Percentiles rank a stretch among this genome's conserved stretches.
Evolutionary conservation across 2,329 filamentous ascomycete genomes (phyloP).

Genomic region (Fusarium sp.): DNA sequence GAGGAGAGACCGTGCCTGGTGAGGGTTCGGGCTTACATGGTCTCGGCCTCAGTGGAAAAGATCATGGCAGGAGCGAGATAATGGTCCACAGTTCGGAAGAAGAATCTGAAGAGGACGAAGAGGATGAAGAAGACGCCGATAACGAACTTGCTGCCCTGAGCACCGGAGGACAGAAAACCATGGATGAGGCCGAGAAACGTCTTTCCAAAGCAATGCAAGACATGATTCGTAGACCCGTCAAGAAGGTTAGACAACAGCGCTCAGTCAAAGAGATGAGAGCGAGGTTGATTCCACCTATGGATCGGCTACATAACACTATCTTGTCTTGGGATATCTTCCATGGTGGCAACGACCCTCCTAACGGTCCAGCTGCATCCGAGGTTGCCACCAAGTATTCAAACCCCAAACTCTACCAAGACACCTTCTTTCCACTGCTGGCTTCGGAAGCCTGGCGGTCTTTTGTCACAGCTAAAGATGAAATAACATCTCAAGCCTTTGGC

Average conservation of each 20-base stretch:
- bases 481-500: conserved; percentile 81
- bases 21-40: conserved; percentile 83
- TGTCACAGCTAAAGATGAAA: conserved; percentile 88
- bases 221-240: conserved; percentile 77
- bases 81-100: conserved; percentile 90
- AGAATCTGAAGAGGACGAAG: conserved; percentile 75
- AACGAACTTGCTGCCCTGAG: conserved; percentile 60
- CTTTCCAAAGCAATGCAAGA: conserved; percentile 62
- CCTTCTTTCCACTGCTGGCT: conserved; percentile 89
- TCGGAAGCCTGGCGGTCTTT: conserved; percentile 97
- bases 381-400: conserved; percentile 84
- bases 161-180: conserved; percentile 59
- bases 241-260: conserved; percentile 82
- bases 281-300: conserved; percentile 88
- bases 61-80: conserved; percentile 84
- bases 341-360: conserved; percentile 85
- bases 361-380: conserved; percentile 75
- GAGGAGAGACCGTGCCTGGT: conserved; percentile 60
- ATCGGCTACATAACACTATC: conserved; percentile 84
- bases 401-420: conserved; percentile 83
- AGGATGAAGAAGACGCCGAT: conserved; percentile 65
- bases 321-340: conserved; percentile 97
- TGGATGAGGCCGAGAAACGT: conserved; percentile 60
- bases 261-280: conserved; percentile 95
- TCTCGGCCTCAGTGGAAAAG: conserved; percentile 79